Conservation (phyloP, 2,329 filamentous ascomycete species). For the Arthrobotrys entomopaga region DNA sequence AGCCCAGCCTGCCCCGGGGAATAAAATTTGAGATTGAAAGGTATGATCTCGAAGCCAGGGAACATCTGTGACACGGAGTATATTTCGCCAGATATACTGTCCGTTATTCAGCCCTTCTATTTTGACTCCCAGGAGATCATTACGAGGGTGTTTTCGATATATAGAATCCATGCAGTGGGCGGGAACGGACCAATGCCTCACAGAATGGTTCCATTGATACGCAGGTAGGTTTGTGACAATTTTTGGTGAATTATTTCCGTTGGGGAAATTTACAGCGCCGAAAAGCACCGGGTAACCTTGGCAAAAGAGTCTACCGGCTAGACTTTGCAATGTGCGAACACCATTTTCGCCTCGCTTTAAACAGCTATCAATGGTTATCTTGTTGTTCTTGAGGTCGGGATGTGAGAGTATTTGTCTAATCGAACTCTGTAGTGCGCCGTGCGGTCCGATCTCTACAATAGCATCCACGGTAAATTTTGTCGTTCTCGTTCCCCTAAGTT, state of each 20-base stretch:
- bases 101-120: slow-evolving; percentile 23
- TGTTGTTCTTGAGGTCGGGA: background rate
- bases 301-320: slow-evolving; percentile 10
- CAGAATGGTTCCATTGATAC: slow-evolving; percentile 12
- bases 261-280: slow-evolving; percentile 36
- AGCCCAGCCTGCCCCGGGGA: slow-evolving; percentile 64
- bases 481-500: background rate
- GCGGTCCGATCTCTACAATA: slow-evolving; percentile 56
- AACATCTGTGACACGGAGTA: slow-evolving; percentile 62
- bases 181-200: background rate
- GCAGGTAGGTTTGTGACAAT: slow-evolving; percentile 53
- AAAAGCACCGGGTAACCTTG: slow-evolving; percentile 53
- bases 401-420: slow-evolving; percentile 24
- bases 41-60: slow-evolving; percentile 66
- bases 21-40: slow-evolving; percentile 63
- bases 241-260: background rate
- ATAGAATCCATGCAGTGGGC: background rate
- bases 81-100: slow-evolving; percentile 63
- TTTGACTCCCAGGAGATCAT: slow-evolving; percentile 26
- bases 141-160: slow-evolving; percentile 19
- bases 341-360: slow-evolving; percentile 3
- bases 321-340: background rate
- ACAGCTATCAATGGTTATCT: slow-evolving; percentile 13
- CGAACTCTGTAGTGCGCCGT: slow-evolving; percentile 53
- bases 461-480: slow-evolving; percentile 18